Conservation (phyloP, 2,329 filamentous ascomycete species). For the Mollisia scopiformis region DNA sequence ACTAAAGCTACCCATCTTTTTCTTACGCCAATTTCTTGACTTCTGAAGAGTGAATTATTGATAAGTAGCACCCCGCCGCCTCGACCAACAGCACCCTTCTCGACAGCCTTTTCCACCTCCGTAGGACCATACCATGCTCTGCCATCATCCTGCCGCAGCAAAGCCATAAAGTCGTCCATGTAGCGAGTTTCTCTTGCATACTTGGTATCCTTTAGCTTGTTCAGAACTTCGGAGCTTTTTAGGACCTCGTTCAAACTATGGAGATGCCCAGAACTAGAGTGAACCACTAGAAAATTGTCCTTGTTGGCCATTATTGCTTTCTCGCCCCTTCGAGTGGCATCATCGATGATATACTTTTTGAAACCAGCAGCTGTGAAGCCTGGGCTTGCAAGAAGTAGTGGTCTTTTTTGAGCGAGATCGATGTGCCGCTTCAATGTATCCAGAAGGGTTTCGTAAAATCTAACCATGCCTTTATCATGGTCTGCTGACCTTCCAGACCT, state of each 20-base stretch:
- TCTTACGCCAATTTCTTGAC: conserved; percentile 74
- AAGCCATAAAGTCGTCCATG: conserved; percentile 82
- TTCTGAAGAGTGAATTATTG: conserved; percentile 85
- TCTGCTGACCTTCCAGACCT: conserved; percentile 61
- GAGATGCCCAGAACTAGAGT: conserved; percentile 82
- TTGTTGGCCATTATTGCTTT: conserved; percentile 69
- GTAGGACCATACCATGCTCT: conserved; percentile 87
- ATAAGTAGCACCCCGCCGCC: conserved; percentile 86
- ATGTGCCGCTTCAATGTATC: conserved; percentile 77
- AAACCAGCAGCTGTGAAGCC: conserved; percentile 87
- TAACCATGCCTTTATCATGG: conserved; percentile 70
- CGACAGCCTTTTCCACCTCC: conserved; percentile 81
- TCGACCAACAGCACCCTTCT: conserved; percentile 84
- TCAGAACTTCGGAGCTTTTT: conserved; percentile 75
- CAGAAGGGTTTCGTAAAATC: conserved; percentile 79
- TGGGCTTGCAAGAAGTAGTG: conserved; percentile 83
- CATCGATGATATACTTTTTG: conserved; percentile 72
- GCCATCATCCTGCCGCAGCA: conserved; percentile 82
- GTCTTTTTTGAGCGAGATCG: conserved; percentile 71
- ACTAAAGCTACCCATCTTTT: conserved; percentile 84
- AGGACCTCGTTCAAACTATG: conserved; percentile 89
- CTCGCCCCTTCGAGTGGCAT: conserved; percentile 60
- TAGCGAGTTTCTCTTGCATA: conserved; percentile 81
- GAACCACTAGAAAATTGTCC: conserved; percentile 71
- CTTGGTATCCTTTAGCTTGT: conserved; percentile 82